Conservation (phyloP, 768 basidiomycete genomes). For the Boletus rufocinnamomeus region DNA sequence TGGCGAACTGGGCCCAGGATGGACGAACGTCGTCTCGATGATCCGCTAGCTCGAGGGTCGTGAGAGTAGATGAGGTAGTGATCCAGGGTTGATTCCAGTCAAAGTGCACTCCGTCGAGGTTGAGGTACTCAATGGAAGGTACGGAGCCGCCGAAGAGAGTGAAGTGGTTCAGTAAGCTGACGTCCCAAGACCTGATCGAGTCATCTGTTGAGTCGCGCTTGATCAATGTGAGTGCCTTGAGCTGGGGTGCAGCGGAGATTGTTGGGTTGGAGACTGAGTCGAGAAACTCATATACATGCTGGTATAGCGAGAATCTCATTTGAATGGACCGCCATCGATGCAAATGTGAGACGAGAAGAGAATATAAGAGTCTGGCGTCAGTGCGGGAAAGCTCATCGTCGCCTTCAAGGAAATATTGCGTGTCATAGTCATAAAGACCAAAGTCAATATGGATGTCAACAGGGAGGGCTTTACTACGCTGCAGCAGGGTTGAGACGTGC, state of each 20-base stretch:
- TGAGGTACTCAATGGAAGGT: neutral
- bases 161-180: neutral
- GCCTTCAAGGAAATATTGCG: neutral
- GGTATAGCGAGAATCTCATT: neutral
- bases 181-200: neutral
- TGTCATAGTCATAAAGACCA: neutral
- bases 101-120: neutral
- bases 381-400: neutral
- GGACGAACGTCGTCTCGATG: neutral
- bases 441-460: neutral
- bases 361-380: neutral
- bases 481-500: neutral
- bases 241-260: too few species aligned
- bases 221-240: neutral
- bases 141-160: neutral
- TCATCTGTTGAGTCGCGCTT: neutral
- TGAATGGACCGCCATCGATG: neutral
- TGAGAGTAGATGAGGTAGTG: neutral
- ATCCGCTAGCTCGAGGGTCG: neutral
- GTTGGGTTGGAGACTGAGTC: neutral
- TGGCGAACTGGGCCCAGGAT: too few species aligned
- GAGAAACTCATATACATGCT: neutral
- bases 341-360: neutral
- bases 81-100: neutral
- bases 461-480: neutral